Evolutionary conservation across 257 asterid species (phyloP), one percentile per base, ranked within the genome.

Genomic region (Jacaranda mimosifolia): DNA sequence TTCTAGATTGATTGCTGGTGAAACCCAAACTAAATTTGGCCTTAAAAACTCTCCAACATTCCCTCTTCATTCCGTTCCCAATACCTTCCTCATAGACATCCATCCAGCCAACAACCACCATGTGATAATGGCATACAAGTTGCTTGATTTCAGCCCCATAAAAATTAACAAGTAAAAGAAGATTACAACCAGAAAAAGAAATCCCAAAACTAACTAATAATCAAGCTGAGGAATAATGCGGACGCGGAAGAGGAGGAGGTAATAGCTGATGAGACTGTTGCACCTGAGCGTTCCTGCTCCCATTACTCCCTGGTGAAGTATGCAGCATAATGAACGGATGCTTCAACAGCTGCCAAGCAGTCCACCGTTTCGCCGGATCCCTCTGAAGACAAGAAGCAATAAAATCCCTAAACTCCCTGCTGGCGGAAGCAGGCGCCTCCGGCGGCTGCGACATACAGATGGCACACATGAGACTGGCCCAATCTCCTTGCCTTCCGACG

Each of bases 381-480:
- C 87, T 82, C 88, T 84, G 93, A 38, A 88, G 82, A 64, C 93
- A 90, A 69, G 91, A 87, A 8, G 87, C 85, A 38, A 90, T 82
- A 79, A 90, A 90, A 70, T 88, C 86, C 66, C 88, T 67, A 52
- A 92, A 93, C 75, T 93, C 97, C 62, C 89, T 77, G n/a, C 92
- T 89, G 53, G 97, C 97, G 3, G 85, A 45, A 3, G 82, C 56
- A 0, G 98, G 97, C 1, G 96, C 94, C 87, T 91, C 92, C 4
- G 98, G 97, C 21, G 98, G 98, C 73, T 89, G 91, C 0, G 97
- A 83, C 97, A 94, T 81, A 84, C 98, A 94, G 68, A 94, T 94
- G 49, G 98, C 98, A 40, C 85, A 79, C 98, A 94, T 94, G 3
- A 94, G 86, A 21, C 91, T 89, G 1, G 98, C 98, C 98, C 98